Evolutionary conservation across 1,284 basidiomycete species (phyloP).

Genomic region (Ceratobasidium papillatum): DNA sequence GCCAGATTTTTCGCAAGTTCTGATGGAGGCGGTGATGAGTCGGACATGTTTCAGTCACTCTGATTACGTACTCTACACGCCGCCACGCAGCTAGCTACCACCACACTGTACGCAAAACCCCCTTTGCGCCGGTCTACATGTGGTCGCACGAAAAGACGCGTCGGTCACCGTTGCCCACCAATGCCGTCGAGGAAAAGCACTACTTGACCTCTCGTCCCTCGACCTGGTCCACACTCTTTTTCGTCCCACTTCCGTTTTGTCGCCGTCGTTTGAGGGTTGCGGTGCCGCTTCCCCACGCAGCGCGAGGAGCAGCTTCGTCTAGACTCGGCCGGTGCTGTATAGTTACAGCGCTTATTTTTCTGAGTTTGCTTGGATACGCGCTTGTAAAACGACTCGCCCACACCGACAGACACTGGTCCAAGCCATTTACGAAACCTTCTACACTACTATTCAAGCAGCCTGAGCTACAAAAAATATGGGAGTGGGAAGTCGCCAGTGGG

Average conservation of each 20-base stretch:
- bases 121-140: neutral
- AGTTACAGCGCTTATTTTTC: conserved; percentile 59
- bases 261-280: conserved; percentile 62
- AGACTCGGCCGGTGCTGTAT: conserved; percentile 68
- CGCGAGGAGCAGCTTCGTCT: conserved; percentile 66
- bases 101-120: neutral
- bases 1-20: too few relatives aligned
- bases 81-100: neutral
- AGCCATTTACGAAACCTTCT: conserved; percentile 61
- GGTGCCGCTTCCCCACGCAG: conserved; percentile 69
- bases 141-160: conserved; percentile 55
- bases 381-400: conserved; percentile 66
- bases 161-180: conserved; percentile 64
- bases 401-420: conserved; percentile 74
- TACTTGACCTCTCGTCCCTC: conserved; percentile 40
- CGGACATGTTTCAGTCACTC: too few relatives aligned
- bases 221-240: conserved; percentile 57
- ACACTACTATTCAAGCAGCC: conserved; percentile 80
- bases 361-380: conserved; percentile 65
- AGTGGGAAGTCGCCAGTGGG: conserved; percentile 90
- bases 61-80: too few relatives aligned
- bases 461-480: conserved; percentile 87
- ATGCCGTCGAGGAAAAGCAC: conserved; percentile 74
- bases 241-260: conserved; percentile 67
- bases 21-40: too few relatives aligned